Conservation (phyloP, 441 rosid species). For the Dalechampia spathulata region DNA sequence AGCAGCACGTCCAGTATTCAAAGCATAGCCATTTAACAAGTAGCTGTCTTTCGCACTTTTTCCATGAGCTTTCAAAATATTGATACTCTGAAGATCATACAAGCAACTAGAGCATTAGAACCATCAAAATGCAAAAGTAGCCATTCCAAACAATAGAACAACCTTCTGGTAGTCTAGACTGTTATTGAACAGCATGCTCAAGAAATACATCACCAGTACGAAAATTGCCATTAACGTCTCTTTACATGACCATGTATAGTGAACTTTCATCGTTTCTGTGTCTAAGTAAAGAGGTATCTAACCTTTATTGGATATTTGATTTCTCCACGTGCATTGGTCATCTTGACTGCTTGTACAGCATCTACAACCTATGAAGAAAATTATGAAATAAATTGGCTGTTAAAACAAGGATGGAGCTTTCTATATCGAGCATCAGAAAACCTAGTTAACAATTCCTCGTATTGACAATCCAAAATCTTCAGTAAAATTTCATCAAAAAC, state of each 20-base stretch:
- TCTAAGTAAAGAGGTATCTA: slow-evolving; percentile 13
- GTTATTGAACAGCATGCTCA: not conserved
- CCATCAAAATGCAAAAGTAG: slow-evolving; percentile 2
- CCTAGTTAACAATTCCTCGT: too few species aligned
- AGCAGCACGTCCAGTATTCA: slow-evolving; percentile 93
- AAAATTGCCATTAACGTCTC: not conserved
- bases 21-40: slow-evolving; percentile 87
- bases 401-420: not conserved
- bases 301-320: slow-evolving; percentile 97
- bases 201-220: not conserved
- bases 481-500: too few species aligned
- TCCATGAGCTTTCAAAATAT: slow-evolving; percentile 93
- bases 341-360: slow-evolving; percentile 78
- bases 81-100: slow-evolving; percentile 58
- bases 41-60: slow-evolving; percentile 91
- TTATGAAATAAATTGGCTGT: not conserved
- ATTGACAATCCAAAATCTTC: too few species aligned
- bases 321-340: slow-evolving; percentile 89
- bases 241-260: not conserved
- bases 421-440: not conserved
- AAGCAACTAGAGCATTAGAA: slow-evolving; percentile 10
- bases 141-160: not conserved
- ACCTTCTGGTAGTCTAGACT: too few species aligned
- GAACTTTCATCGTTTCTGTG: not conserved
- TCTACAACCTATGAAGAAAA: slow-evolving; percentile 60